Evolutionary conservation across 768 basidiomycete species (phyloP), one percentile per base, ranked within the genome.

Genomic region (Phanerochaete sordida): DNA sequence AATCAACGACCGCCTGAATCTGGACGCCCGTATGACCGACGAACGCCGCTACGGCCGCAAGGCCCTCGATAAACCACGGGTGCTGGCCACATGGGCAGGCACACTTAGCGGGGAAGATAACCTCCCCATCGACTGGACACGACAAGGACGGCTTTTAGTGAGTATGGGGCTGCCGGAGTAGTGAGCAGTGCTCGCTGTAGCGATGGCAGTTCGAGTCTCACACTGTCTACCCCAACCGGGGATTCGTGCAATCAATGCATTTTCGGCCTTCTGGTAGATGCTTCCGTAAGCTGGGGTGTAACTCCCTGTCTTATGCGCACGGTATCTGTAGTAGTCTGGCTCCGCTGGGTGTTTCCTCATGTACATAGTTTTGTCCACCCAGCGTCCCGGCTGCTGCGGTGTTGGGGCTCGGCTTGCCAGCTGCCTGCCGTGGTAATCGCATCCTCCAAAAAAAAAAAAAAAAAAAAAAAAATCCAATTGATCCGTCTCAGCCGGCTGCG

Each of bases 81-180:
- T 49, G 3, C 45, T 48, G 7, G 23, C 16, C 13, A 58, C 57
- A 2, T 58, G 57, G 57, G 7, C 27, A 7, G 48, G 48, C 15
- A 49, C 46, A 6, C 45, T 58, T 19, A 9, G 8, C 27, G 16
- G 49, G 27, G 47, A 58, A 19, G 19, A 48, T 9, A n/a, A 8
- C 16, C 27, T 58, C 24, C 57, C 57, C 13, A 46, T 47, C 9
- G 26, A 58, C 47, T 58, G 57, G 57, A 30, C 48, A 13, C 16
- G 30, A 4, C 8, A 21, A 2, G 12, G 16, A 3, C 21, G 48
- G 57, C 46, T 58, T 58, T 58, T 58, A 58, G 57, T 58, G 57
- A 45, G 57, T 58, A 35, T 35, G 6, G 33, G 33, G 33, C 13
- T 35, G 13, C 33, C 33, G 33, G 33, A 35, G 33, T 35, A 35